Evolutionary conservation across 2,329 filamentous ascomycete genomes (phyloP), one percentile per base, ranked within the genome.

Genomic region (Dendrostoma leiphaemia): DNA sequence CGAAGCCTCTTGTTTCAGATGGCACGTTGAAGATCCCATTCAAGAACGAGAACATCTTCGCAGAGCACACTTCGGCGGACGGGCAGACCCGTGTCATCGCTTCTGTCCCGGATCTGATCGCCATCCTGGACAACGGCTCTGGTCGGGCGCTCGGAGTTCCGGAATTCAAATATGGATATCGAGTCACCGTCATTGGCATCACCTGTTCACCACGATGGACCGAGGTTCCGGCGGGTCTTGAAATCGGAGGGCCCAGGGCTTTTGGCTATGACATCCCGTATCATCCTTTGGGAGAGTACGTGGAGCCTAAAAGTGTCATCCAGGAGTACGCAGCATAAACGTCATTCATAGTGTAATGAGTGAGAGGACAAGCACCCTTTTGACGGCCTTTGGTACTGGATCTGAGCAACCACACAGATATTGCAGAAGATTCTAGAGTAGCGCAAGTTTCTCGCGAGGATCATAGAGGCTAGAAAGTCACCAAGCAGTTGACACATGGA

Each of bases 151-250:
- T 82, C 6, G 79, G 79, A 3, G 76, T 79, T 37, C 79, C 78
- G 1, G 79, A 83, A 61, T 82, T 78, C 64, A 70, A 76, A 44
- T 83, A 81, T 57, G 79, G 79, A 1, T 67, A 78, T 43, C 65
- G 75, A 38, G 79, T 82, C 1, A 71, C 74, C 0, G 78, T 83
- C 0, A 64, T 84, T 41, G 80, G 76, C 0, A 79, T 83, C 26
- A 77, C 78, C 1, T 79, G 77, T 52, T 80, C 77, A 40, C 77
- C 78, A 6, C 69, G 75, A 35, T 84, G 80, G 79, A 80, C 75
- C 0, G 71, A 74, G 35, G 78, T 76, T 3, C 62, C 69, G 13
- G 66, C 69, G 21, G 81, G 79, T 2, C 59, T 78, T 3, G 75
- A 78, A 45, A 76, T 78, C 32, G 77, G 76, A 9, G 77, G 77